Evolutionary conservation across 805 yeast species (phyloP), one percentile per base, ranked within the genome.

Genomic region (Kazachstania viticola): DNA sequence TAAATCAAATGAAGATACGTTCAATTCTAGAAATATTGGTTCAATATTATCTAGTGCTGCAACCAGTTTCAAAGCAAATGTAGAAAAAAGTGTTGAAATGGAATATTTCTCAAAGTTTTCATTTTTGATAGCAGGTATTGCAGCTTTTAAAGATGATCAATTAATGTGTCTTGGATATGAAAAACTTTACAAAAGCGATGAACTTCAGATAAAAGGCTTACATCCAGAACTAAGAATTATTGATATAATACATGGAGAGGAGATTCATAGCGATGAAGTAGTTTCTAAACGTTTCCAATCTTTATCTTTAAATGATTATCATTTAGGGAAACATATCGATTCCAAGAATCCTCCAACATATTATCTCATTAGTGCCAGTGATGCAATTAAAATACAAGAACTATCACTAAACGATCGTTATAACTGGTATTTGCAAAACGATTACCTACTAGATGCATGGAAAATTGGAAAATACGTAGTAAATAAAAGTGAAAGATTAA

Each of bases 271-370:
- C 15, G 95, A 88, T 51, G 94, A 79, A 48, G 65, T 88, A 3
- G 73, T 78, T 0, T 54, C 83, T 35, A 69, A 68, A 31, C 71
- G 71, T 21, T 68, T 61, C 28, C 65, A 71, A 15, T 61, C 65
- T 11, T 56, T 83, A 27, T 85, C 93, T 0, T 61, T 80, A 13
- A 87, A 88, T 50, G 97, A 91, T 49, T 82, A 80, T 48, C 76
- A 72, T 41, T 54, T 87, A 29, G 72, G 76, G 1, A 70, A 69
- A 30, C 64, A 65, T 48, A 56, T 67, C 21, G 73, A 68, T 2
- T 47, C 42, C 0, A 28, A 23, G 3, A 49, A 62, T 6, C 36
- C 36, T 3, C 40, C 49, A 3, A 62, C 64, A 33, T 83, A 79
- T 60, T 80, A 67, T 45, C 62, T 91, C 14, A 63, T 88, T 4